A percentile compares a stretch with the other conserved stretches of the same genome.
phyloP scores from a whole-genome alignment of 805 yeast species.

The Candida tibetensis region DNA sequence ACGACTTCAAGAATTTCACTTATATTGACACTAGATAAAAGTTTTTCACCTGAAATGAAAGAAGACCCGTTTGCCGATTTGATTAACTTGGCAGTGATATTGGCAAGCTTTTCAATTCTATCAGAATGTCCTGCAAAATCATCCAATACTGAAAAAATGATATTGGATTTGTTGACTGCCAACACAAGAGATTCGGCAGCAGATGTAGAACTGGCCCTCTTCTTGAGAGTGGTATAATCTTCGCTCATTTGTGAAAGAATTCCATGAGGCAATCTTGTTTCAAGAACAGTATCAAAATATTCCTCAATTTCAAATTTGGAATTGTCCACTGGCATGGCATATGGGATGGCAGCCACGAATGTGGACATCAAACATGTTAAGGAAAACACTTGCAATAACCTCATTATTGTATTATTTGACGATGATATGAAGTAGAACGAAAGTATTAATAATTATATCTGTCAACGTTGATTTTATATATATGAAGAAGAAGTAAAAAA shows the following conservation, averaged over 20 bases:
- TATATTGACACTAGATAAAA: conserved; percentile 13
- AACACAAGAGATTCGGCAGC: conserved; percentile 6
- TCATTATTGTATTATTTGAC: conserved; percentile 16
- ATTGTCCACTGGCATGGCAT: conserved; percentile 18
- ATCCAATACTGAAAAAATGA: conserved; percentile 35
- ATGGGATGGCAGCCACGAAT: conserved; percentile 19
- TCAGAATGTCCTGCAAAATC: conserved; percentile 30
- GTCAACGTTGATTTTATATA: too few species aligned
- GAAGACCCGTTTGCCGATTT: conserved; percentile 4
- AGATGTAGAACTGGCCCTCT: conserved; percentile 16
- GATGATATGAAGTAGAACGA: too few species aligned
- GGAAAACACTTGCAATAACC: conserved; percentile 8
- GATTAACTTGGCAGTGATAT: conserved; percentile 25
- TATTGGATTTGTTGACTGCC: conserved; percentile 30
- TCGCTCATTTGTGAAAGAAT: neutral
- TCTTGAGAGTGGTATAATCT: conserved; percentile 4
- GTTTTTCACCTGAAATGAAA: conserved; percentile 1
- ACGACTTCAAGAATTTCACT: conserved; percentile 24
- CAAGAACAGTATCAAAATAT: conserved; percentile 6
- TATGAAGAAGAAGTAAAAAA: too few species aligned
- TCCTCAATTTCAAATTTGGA: conserved; percentile 16
- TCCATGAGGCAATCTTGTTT: neutral
- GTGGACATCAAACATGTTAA: conserved; percentile 10
- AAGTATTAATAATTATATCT: too few species aligned
- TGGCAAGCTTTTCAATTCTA: conserved; percentile 28